Base-by-base conservation (phyloP, 202 grass and related monocot species). In the Sporobolus alterniflorus region DNA sequence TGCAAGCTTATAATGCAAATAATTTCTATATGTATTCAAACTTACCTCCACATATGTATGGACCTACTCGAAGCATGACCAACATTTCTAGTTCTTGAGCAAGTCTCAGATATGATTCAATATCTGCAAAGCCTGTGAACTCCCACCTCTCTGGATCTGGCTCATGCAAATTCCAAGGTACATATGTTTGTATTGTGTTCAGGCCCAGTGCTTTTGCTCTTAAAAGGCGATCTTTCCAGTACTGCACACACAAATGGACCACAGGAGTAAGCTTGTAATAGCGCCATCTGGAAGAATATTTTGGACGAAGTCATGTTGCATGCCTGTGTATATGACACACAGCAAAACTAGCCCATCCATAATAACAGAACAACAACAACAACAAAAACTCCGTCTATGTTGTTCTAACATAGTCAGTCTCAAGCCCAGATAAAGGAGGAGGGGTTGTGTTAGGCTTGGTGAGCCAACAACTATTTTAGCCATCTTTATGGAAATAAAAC, bases 101-200 rank as follows among this genome's bases (percentile, higher is more conserved):
- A 87, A 95, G 93, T 83, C 89, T 89, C 83, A 98, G 69, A 84
- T 92, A 98, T 13, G 89, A 91, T 76, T 87, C 90, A 47, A 98
- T 81, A 67, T 96, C 89, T 26, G 87, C 74, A 41, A 95, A 89
- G 12, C 91, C 91, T 31, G 83, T 85, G 70, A 98, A 98, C 33
- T 73, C 72, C 93, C 90, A 95, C 51, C 68, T 93, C 75, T 44
- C 69, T 0, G 89, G 96, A 49, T 87, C 74, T 83, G 96, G 91
- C 79, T 96, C 96, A 59, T 98, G 96, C 75, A 98, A 81, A 86
- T 95, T 98, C 96, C 96, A 98, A 74, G 93, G 96, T 87, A 98
- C 87, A 75, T 96, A 98, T 31, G 93, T 98, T 84, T 98, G 96
- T 36, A 98, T 94, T 57, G 93, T 87, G 79, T 98, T 95, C 83